These are phyloP conservation scores for Podosphaera xanthii DNA, from an alignment of 2,329 filamentous ascomycete genomes.

Conservation along the genomic window DNA sequence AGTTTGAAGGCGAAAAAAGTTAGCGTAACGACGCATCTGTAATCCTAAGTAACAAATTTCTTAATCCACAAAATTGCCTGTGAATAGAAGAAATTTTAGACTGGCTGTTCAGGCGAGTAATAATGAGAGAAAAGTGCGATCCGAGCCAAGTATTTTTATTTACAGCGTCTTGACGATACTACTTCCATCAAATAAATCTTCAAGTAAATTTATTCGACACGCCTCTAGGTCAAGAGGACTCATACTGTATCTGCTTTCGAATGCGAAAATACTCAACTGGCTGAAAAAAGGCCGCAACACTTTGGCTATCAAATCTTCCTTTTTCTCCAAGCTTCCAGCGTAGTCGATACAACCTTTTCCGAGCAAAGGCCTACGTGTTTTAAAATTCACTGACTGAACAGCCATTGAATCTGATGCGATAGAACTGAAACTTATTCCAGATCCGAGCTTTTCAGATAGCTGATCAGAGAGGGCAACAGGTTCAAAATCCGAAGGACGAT, in stretches of 20 bases:
- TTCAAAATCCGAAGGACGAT: slow-evolving; percentile 46
- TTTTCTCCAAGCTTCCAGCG: slow-evolving; percentile 32
- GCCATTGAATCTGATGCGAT: slow-evolving; percentile 8
- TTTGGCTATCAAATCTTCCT: slow-evolving; percentile 48
- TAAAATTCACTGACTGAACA: slow-evolving; percentile 9
- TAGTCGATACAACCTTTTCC: slow-evolving; percentile 25
- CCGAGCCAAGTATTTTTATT: background rate
- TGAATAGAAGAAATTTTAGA: no score
- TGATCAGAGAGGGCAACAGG: slow-evolving; percentile 65
- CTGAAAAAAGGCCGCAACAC: slow-evolving; percentile 75
- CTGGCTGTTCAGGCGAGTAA: no score
- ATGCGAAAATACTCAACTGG: slow-evolving; percentile 76
- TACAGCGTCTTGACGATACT: slow-evolving; percentile 34
- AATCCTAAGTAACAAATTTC: no score
- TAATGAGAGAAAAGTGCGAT: no score
- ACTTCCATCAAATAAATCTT: slow-evolving; percentile 59
- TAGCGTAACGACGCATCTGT: no score
- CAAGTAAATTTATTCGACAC: slow-evolving; percentile 41
- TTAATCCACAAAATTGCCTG: no score
- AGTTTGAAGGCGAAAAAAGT: no score
- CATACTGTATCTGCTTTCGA: slow-evolving; percentile 84
- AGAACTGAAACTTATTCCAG: slow-evolving; percentile 8
- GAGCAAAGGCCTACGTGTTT: slow-evolving; percentile 19
- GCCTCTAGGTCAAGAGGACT: slow-evolving; percentile 39
- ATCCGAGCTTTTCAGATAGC: slow-evolving; percentile 48